Conservation (phyloP, 148 eudicot genomes). For the Dysphania ambrosioides region DNA sequence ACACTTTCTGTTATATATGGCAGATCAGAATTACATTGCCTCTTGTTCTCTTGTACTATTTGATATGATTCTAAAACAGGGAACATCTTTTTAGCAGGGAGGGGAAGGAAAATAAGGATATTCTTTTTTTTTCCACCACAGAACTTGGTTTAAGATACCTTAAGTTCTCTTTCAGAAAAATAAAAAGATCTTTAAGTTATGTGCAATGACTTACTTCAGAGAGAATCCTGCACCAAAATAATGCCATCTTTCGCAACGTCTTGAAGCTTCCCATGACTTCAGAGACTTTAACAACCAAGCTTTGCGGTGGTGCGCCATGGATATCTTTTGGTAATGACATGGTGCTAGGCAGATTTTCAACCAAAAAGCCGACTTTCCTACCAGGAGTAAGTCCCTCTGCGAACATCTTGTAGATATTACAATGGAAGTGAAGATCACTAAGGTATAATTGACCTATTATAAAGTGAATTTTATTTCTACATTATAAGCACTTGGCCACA, state of each 20-base stretch:
- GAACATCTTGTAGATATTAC: constrained; percentile 78
- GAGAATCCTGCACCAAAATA: constrained; percentile 74
- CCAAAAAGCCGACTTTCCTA: constrained; percentile 46
- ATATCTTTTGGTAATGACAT: constrained; percentile 70
- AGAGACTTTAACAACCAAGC: constrained; percentile 73
- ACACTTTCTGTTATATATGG: neutral
- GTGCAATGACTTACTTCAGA: constrained; percentile 65
- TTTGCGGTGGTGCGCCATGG: constrained; percentile 79
- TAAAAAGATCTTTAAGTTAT: constrained; percentile 11
- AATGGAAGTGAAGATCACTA: constrained; percentile 58
- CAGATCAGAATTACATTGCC: neutral
- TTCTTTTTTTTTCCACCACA: too few species aligned
- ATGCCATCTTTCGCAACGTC: constrained; percentile 70
- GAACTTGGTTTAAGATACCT: neutral
- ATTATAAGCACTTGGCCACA: constrained; percentile 12
- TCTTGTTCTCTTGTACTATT: too few species aligned
- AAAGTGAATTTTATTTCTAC: neutral
- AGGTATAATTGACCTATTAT: constrained; percentile 20
- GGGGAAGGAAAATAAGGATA: too few species aligned
- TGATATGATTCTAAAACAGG: too few species aligned
- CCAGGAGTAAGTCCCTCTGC: constrained; percentile 79
- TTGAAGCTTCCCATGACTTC: constrained; percentile 88
- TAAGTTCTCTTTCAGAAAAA: too few species aligned
- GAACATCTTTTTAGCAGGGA: too few species aligned
- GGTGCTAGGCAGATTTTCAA: constrained; percentile 40